phyloP scores from a whole-genome alignment of 2,329 filamentous ascomycete species.

The Colletotrichum eleusines region DNA sequence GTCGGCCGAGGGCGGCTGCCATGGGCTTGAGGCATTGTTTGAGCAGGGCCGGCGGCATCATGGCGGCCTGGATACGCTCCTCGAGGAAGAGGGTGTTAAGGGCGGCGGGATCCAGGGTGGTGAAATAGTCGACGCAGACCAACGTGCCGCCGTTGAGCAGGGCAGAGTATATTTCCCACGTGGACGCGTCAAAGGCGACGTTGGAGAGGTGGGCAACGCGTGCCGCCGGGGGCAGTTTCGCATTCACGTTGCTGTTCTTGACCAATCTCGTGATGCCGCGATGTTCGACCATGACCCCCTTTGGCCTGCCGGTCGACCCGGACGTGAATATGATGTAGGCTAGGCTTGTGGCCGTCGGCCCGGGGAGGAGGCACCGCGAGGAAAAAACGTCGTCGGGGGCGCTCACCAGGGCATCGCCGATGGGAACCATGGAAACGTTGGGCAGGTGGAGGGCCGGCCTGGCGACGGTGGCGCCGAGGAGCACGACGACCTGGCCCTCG shows the following conservation, averaged over 20 bases:
- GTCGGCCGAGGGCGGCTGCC: conserved; percentile 47
- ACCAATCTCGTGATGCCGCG: conserved; percentile 10
- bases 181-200: conserved; percentile 43
- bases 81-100: conserved; percentile 41
- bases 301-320: conserved; percentile 37
- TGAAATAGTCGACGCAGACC: conserved; percentile 43
- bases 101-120: conserved; percentile 30
- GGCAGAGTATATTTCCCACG: conserved; percentile 42
- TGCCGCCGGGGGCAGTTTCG: background rate
- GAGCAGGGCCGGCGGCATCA: conserved; percentile 42
- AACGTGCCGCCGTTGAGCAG: conserved; percentile 44
- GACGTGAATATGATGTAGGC: conserved; percentile 37
- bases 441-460: conserved; percentile 14
- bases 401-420: conserved; percentile 18
- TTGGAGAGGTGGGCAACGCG: conserved; percentile 34
- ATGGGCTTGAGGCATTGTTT: conserved; percentile 47
- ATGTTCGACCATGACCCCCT: conserved; percentile 34
- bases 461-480: conserved; percentile 31
- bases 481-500: conserved; percentile 10
- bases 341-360: conserved; percentile 17
- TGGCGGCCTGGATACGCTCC: conserved; percentile 53
- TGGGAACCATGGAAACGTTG: conserved; percentile 35
- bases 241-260: conserved; percentile 16
- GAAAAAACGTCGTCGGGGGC: too few species aligned
- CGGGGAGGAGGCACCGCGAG: background rate